Percentiles rank a stretch among this genome's conserved stretches.
Evolutionary conservation across 352 stramenopile species (phyloP).

Genomic region (Blastocystis sp.): DNA sequence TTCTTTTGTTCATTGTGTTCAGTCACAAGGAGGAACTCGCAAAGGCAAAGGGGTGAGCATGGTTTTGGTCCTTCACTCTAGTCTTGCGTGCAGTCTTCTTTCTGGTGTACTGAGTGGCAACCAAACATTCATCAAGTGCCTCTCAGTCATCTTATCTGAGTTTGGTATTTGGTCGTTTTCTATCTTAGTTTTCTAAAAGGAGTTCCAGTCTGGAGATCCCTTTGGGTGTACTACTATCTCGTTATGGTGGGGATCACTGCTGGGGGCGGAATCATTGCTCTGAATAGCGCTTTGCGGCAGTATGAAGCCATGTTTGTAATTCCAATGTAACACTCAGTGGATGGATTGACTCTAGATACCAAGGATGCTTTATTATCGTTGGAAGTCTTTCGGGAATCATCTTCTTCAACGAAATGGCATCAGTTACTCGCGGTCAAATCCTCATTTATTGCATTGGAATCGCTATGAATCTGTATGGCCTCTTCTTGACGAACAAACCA

Average conservation of each 20-base stretch:
- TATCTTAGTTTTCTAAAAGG: not conserved
- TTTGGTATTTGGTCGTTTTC: not conserved
- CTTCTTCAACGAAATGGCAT: slow-evolving; percentile 43
- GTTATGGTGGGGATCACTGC: slow-evolving; percentile 46
- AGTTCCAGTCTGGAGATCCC: not conserved
- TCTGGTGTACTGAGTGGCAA: slow-evolving; percentile 38
- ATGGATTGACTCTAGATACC: slow-evolving; percentile 1
- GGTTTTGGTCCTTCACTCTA: not conserved
- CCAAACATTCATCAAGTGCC: slow-evolving; percentile 43
- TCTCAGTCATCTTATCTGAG: slow-evolving; percentile 10
- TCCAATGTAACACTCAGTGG: not conserved
- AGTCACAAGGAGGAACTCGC: not conserved
- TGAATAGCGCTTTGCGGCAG: not conserved
- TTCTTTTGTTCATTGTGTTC: not conserved
- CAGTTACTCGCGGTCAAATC: not conserved
- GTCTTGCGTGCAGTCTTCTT: slow-evolving; percentile 2
- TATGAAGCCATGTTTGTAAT: slow-evolving; percentile 53
- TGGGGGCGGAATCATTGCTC: slow-evolving; percentile 3
- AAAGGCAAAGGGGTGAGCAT: not conserved
- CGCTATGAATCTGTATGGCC: slow-evolving; percentile 3
- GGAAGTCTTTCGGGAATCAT: slow-evolving; percentile 39
- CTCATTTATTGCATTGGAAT: not conserved
- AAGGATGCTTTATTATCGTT: slow-evolving; percentile 40
- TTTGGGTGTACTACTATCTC: slow-evolving; percentile 31
- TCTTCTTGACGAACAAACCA: not conserved